Evolutionary conservation across 2,329 filamentous ascomycete species (phyloP).

Genomic region (Blastomyces percursus): DNA sequence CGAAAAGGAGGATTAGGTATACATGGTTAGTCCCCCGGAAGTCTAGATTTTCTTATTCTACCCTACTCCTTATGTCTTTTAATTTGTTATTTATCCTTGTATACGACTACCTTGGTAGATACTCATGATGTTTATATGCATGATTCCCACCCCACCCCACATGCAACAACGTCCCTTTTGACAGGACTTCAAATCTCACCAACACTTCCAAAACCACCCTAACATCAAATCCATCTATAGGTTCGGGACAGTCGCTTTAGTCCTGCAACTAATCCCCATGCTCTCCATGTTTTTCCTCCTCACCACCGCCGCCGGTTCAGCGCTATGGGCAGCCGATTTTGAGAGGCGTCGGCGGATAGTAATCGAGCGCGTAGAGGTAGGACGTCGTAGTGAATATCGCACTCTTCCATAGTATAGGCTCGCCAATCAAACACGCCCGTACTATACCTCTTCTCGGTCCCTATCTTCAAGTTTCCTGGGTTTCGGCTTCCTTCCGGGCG

Average conservation of each 20-base stretch:
- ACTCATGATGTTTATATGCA: neutral
- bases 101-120: neutral
- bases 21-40: constrained; percentile 49
- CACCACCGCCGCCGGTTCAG: constrained; percentile 73
- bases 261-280: constrained; percentile 77
- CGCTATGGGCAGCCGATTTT: constrained; percentile 71
- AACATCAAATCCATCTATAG: constrained; percentile 22
- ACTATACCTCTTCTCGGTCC: neutral
- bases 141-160: too few species aligned
- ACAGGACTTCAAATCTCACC: neutral
- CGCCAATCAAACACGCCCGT: constrained; percentile 10
- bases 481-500: neutral
- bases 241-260: constrained; percentile 75
- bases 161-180: neutral
- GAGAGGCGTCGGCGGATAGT: constrained; percentile 40
- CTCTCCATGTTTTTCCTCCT: constrained; percentile 91
- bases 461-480: constrained; percentile 1
- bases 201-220: too few species aligned
- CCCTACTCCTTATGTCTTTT: neutral
- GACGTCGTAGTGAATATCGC: constrained; percentile 24
- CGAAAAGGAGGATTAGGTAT: constrained; percentile 64
- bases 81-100: neutral
- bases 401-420: constrained; percentile 22
- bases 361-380: constrained; percentile 6
- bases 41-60: neutral